Evolutionary conservation across 805 yeast species (phyloP), one percentile per base, ranked within the genome.

Genomic region (Kurtzmaniella fragi): DNA sequence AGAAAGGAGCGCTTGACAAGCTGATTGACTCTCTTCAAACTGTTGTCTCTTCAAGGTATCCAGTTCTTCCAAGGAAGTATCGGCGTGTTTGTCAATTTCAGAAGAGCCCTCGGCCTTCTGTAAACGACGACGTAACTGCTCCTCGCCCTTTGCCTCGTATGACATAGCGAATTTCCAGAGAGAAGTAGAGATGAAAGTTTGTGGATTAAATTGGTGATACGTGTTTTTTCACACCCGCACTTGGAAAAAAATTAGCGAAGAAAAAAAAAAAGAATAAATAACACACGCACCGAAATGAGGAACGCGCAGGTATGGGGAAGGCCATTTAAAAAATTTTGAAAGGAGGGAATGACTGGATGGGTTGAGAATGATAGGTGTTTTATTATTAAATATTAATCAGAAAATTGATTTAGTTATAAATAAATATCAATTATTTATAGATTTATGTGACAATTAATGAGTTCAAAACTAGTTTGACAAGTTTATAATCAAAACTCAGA

Each of bases 21-120:
- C 57, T 38, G 60, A 62, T 40, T 54, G 46, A 27, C 61, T 43
- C 37, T 58, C 57, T 17, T 54, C 53, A 39, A 49, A 53, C 32
- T 52, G 45, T 7, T 53, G 44, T 39, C 56, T 48, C 35, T 59
- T 58, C 4, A 38, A 32, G 13, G 38, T 46, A 8, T 47, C 56
- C 13, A 50, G 43, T 11, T 45, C 48, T 32, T 51, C 53, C 17
- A 37, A 41, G 16, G 37, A 44, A 14, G 34, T n/a, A 17, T 42
- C 46, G 23, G 32, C 39, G 17, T 8, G 25, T 20, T 20, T 20
- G 25, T 20, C 25, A 20, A 5, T 5, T 20, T 20, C 8, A 20
- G 25, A 20, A 20, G 25, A 20, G 27, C 25, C 27, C 8, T 20
- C 12, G 8, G 25, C 31, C 23, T 17, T 34, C 39, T 35, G 25